Base-by-base conservation (phyloP, 768 basidiomycete genomes). In the Leccinum broughii region DNA sequence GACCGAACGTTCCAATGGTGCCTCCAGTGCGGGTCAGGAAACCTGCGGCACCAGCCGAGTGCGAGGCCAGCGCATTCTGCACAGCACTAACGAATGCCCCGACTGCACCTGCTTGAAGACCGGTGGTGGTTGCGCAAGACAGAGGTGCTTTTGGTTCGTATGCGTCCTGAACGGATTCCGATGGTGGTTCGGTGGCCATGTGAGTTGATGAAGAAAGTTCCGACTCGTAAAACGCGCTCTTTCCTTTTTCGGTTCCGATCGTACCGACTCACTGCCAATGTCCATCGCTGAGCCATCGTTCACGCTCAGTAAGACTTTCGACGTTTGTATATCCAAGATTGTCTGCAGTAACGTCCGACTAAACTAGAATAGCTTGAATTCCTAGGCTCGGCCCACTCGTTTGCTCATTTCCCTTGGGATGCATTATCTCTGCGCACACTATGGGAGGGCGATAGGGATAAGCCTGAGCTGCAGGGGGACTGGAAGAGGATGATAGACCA, bases 1-100 rank as follows among this genome's bases (percentile, higher is more conserved):
- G 56, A 97, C 95, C 90, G 69, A 97, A 96, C 73, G 93, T 85
- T 11, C 91, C 94, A 72, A 96, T 93, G 3, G 94, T 92, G 35
- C 90, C 86, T 59, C 94, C 94, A 34, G 88, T 92, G 64, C 94
- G 81, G 55, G 93, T 93, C 66, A 95, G 71, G 74, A 97, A 85
- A 66, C 95, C 95, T 76, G 87, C 81, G 58, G 91, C 92, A 68
- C 92, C 95, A 64, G 81, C 80, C 44, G 85, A 83, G 76, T 93
- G 94, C 64, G 77, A 82, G 49, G 85, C 86, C 61, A 94, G 78
- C 30, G 90, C 90, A 82, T 92, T 95, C 77, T 93, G 92, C 55
- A 85, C 80, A 35, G 85, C 77, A 60, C 88, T 89, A 74, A 88
- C 81, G 74, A 89, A 82, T 60, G 85, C 80, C 22, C 89, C 89